Evolutionary conservation across 2,329 filamentous ascomycete species (phyloP), one percentile per base, ranked within the genome.

Genomic region (Pseudofabraea citricarpa): DNA sequence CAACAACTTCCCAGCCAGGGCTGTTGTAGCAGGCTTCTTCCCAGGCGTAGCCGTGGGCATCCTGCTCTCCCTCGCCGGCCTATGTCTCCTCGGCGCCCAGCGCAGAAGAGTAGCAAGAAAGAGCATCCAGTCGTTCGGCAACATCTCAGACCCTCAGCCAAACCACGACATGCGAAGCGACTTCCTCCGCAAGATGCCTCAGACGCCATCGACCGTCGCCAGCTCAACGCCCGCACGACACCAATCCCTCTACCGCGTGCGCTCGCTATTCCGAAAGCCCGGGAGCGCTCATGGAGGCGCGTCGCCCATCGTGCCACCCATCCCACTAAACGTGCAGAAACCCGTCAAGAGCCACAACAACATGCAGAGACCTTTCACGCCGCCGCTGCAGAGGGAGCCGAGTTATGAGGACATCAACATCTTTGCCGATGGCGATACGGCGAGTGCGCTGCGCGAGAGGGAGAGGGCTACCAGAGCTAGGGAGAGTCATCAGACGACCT

Each of bases 351-450:
- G 18, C 15, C 16, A 7, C 16, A 36, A 20, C 26, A 15, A 27
- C 31, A 13, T 9, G 5, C 20, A 20, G 4, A 21, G 38, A 22
- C 58, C 55, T n/a, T 50, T 56, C 27, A 67, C 64, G 23, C 66
- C 64, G 15, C 53, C 58, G 31, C 44, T 67, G 40, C 60, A 66
- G 36, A 61, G 67, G n/a, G 67, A 72, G 48, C 64, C 66, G 3
- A 73, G 68, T 52, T 67, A 62, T 40, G 69, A 73, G 56, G 71
- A 69, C 59, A 77, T 78, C 57, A 71, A 74, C 48, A 64, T 79
- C 7, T 77, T 74, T 45, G 71, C 71, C 1, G 74, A 76, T 50
- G 68, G 70, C 16, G 59, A 62, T 38, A 71, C 67, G 1, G 64
- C 71, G 19, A 64, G 56, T 4, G 45, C 52, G 8, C 36, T 59